phyloP scores from a whole-genome alignment of 2,329 filamentous ascomycete genomes.

The Sporothrix pseudoabietina region DNA sequence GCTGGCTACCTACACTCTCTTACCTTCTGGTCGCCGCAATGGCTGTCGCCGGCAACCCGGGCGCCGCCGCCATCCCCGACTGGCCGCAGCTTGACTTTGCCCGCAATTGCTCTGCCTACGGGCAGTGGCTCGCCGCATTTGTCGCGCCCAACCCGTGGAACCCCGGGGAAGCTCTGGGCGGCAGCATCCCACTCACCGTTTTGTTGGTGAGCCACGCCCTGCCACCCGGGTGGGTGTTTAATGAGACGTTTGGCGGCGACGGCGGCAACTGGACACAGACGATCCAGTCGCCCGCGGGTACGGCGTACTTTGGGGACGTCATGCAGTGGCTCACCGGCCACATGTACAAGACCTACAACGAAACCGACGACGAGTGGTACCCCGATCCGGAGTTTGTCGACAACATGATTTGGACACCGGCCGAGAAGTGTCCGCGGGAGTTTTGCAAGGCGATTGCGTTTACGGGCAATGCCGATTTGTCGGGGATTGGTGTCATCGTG shows the following conservation, averaged over 20 bases:
- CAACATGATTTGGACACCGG: conserved; percentile 29
- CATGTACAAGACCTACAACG: conserved; percentile 25
- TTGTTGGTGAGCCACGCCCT: neutral
- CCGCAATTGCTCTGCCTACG: conserved; percentile 33
- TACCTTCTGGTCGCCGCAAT: no score
- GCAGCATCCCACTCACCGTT: conserved; percentile 26
- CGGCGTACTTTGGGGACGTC: conserved; percentile 17
- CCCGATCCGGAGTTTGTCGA: conserved; percentile 25
- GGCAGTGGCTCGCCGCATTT: conserved; percentile 33
- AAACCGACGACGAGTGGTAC: conserved; percentile 17
- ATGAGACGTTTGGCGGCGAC: neutral
- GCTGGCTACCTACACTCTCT: no score
- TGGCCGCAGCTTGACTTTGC: conserved; percentile 34
- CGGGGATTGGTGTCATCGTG: conserved; percentile 34
- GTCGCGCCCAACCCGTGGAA: conserved; percentile 30
- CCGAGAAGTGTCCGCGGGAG: conserved; percentile 24
- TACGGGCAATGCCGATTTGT: conserved; percentile 35
- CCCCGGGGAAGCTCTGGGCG: conserved; percentile 23
- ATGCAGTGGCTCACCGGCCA: conserved; percentile 27
- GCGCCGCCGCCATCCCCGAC: conserved; percentile 16
- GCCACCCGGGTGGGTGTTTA: conserved; percentile 23
- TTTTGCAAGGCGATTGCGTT: conserved; percentile 36
- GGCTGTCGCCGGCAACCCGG: neutral
- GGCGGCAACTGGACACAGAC: neutral
- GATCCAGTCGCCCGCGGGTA: conserved; percentile 8